phyloP scores from a whole-genome alignment of 2,329 filamentous ascomycete species.

The Davidsoniella neocaledoniae region DNA sequence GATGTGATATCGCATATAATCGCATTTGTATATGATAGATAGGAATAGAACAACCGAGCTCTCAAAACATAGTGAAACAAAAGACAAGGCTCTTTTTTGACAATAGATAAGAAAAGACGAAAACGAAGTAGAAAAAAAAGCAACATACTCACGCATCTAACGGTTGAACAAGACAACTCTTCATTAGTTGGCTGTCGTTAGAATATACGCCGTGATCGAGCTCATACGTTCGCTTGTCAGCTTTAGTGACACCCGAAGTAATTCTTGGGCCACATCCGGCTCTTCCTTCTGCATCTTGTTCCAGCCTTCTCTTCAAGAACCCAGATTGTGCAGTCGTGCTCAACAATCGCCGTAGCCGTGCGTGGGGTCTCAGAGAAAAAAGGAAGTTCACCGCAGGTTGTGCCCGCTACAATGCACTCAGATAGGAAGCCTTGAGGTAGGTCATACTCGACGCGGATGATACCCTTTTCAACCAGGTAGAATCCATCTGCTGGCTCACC shows the following conservation, averaged over 20 bases:
- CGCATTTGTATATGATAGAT: no score
- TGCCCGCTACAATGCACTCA: slow-evolving; percentile 84
- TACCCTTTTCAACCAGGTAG: slow-evolving; percentile 78
- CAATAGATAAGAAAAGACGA: background rate
- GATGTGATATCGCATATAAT: background rate
- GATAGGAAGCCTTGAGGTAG: slow-evolving; percentile 77
- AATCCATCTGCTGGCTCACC: slow-evolving; percentile 69
- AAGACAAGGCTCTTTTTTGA: background rate
- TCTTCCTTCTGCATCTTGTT: slow-evolving; percentile 52
- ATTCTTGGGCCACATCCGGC: slow-evolving; percentile 62
- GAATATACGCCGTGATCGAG: slow-evolving; percentile 41
- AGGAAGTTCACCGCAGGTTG: slow-evolving; percentile 86
- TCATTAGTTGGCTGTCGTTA: slow-evolving; percentile 30
- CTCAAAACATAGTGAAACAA: background rate
- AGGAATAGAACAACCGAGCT: background rate
- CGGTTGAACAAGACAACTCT: background rate
- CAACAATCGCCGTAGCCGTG: slow-evolving; percentile 72
- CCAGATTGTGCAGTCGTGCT: slow-evolving; percentile 73
- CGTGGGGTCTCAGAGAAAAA: slow-evolving; percentile 86
- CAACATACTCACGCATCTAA: background rate
- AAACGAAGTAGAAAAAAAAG: slow-evolving; percentile 4
- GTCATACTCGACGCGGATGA: slow-evolving; percentile 78
- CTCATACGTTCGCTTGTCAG: slow-evolving; percentile 85
- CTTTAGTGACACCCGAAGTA: slow-evolving; percentile 78
- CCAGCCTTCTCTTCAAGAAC: slow-evolving; percentile 57